Base-by-base conservation (phyloP, 805 yeast species). In the Wickerhamiella musiphila region DNA sequence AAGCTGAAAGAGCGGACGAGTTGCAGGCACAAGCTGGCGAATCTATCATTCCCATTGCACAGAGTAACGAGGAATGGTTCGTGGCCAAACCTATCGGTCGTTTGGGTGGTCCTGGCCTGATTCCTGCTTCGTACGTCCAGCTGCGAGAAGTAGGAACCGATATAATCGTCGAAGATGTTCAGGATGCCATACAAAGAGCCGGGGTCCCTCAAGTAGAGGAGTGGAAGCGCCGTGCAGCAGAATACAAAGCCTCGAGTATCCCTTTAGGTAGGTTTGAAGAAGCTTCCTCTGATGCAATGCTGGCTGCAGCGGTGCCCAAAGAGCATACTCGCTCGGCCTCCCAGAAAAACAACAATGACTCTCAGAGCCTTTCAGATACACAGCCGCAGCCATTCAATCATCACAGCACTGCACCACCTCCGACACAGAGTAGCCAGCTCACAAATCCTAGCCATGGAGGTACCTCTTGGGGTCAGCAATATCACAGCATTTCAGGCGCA, bases 11-110 rank as follows among this genome's bases (percentile, higher is more conserved):
- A 9, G 52, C 70, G 6, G 98, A 92, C 57, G 99, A 90, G 55
- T 64, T 90, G 41, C 75, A 76, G 40, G 81, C 86, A 3, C 49
- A 54, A 18, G 78, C 78, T 1, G 95, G 95, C 23, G 99, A 90
- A 46, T 76, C 78, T 45, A 66, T 90, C 39, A 78, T 84, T 19
- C 71, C 92, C 9, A 86, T 94, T 56, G 99, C 99, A 2, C 95
- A 86, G 54, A 93, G 86, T 49, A 83, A 82, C 35, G 78, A 64
- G 42, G 99, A 92, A 57, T 90, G 99, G 99, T 84, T 83, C 46
- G 90, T 90, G 37, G 96, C 95, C 4, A 90, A 90, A 52, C 94
- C 94, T 10, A 78, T 90, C 26, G 92, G 86, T 37, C 63, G 95
- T 34, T 61, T 90, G 23, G 96, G 98, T 17, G 98, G 95, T 1